These are phyloP conservation scores for Paecilomyces variotii DNA, from an alignment of 2,329 filamentous ascomycete species.

Conservation along the genomic window DNA sequence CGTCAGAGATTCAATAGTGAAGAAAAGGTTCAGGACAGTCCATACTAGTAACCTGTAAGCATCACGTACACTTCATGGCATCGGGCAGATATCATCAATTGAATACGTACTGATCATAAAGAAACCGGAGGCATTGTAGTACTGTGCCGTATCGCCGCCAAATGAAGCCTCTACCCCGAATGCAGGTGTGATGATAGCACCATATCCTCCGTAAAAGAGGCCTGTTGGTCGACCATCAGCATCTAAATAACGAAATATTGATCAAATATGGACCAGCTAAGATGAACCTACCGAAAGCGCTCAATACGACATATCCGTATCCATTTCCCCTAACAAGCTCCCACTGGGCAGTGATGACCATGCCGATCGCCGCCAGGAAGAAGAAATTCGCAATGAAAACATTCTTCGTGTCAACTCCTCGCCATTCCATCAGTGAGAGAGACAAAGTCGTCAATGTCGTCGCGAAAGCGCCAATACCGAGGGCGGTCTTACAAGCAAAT, in stretches of 20 bases:
- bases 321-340: slow-evolving; percentile 46
- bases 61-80: neutral
- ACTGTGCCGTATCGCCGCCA: slow-evolving; percentile 32
- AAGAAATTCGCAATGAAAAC: slow-evolving; percentile 50
- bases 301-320: slow-evolving; percentile 47
- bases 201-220: slow-evolving; percentile 45
- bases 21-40: slow-evolving; percentile 41
- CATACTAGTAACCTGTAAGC: slow-evolving; percentile 23
- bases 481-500: slow-evolving; percentile 29
- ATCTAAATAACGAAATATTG: neutral
- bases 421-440: slow-evolving; percentile 48
- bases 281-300: slow-evolving; percentile 40
- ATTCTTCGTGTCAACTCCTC: slow-evolving; percentile 44
- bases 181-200: slow-evolving; percentile 39
- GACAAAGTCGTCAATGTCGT: slow-evolving; percentile 49
- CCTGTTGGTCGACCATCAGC: slow-evolving; percentile 14
- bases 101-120: slow-evolving; percentile 31
- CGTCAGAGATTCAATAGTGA: slow-evolving; percentile 39
- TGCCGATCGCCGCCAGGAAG: slow-evolving; percentile 43
- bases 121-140: slow-evolving; percentile 45
- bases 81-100: neutral
- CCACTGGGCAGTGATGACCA: slow-evolving; percentile 50
- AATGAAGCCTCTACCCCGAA: slow-evolving; percentile 41
- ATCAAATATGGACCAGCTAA: neutral
- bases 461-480: slow-evolving; percentile 47